Base-by-base conservation (phyloP, 257 asterid genomes). In the Nicotiana benthamiana region DNA sequence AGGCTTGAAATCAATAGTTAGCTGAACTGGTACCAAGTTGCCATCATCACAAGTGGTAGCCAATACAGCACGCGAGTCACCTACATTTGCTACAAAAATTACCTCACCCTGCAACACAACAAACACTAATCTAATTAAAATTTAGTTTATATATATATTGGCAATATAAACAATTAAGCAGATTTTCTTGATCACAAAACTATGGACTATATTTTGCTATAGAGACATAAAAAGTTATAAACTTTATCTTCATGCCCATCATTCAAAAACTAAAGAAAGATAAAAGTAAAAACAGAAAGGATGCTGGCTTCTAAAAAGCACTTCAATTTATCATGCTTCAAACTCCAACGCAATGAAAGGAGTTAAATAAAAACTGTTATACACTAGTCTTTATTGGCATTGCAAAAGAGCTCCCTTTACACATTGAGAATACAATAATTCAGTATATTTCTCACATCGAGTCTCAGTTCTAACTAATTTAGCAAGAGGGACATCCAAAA, bases 41-140 rank as follows among this genome's bases (percentile, higher is more conserved):
- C 97, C 98, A 20, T 86, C 82, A 51, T 91, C 92, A 13, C 89
- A 85, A 52, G 90, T 87, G 66, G 99, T 91, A 54, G 93, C 99
- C 51, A 95, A 83, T 10, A 95, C 97, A 67, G 97, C 99, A 34
- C 99, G 98, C 0, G 99, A 95, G 83, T 95, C 99, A 1, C 99
- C 99, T 32, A 95, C 99, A 36, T 95, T 95, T 51, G 99, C 96
- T 22, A 93, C 18, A 82, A 76, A 93, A 59, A 95, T 81, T 70
- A 66, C 54, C 43, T 93, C 98, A 1, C 98, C 99, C 99, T 95
- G 86, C 26, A 26, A 75, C n/a, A 82, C 79, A 81, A 72, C 51
- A 36, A 80, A 81, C 79, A 62, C 17, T 22, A 30, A 51, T 40
- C 3, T 40, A 40, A 40, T 40, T 7, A 40, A 11, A 8, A 8